Conservation (phyloP, 495 filamentous ascomycete species). For the Usnea hakonensis region DNA sequence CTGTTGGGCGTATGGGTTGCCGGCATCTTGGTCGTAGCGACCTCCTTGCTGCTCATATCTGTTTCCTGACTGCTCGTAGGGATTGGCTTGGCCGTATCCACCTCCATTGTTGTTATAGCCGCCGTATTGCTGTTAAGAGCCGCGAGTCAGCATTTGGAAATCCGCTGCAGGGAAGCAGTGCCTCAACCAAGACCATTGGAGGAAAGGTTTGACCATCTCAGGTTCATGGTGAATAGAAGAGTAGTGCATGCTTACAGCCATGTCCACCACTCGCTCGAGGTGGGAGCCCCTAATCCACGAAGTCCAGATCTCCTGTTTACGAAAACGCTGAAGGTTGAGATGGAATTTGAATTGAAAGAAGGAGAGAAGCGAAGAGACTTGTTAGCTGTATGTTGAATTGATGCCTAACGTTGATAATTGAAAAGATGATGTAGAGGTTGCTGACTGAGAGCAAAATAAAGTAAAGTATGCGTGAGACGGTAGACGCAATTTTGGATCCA, state of each 20-base stretch:
- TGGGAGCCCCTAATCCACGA: slow-evolving; percentile 8
- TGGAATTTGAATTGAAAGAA: neutral
- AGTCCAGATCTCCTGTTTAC: neutral
- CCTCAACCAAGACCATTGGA: neutral
- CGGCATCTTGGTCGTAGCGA: slow-evolving; percentile 22
- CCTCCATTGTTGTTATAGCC: slow-evolving; percentile 24
- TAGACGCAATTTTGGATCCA: neutral
- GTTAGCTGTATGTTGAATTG: slow-evolving; percentile 1
- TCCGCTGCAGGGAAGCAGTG: neutral
- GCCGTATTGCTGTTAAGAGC: slow-evolving; percentile 10
- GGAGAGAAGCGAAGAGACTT: neutral
- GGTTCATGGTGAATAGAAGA: neutral
- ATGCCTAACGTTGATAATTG: slow-evolving; percentile 14
- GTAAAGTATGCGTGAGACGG: neutral
- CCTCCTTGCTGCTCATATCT: slow-evolving; percentile 12
- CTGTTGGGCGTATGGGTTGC: slow-evolving; percentile 35
- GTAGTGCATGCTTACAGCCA: neutral
- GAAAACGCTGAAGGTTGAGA: neutral
- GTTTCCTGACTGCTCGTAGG: slow-evolving; percentile 44
- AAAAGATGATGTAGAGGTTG: slow-evolving; percentile 9
- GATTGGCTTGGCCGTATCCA: slow-evolving; percentile 57
- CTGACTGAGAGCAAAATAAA: slow-evolving; percentile 13
- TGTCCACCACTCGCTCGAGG: neutral
- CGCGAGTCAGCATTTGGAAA: neutral
- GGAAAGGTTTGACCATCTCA: neutral